Conservation (phyloP, 108 stramenopile genomes). For the Skeletonema tropicum region DNA sequence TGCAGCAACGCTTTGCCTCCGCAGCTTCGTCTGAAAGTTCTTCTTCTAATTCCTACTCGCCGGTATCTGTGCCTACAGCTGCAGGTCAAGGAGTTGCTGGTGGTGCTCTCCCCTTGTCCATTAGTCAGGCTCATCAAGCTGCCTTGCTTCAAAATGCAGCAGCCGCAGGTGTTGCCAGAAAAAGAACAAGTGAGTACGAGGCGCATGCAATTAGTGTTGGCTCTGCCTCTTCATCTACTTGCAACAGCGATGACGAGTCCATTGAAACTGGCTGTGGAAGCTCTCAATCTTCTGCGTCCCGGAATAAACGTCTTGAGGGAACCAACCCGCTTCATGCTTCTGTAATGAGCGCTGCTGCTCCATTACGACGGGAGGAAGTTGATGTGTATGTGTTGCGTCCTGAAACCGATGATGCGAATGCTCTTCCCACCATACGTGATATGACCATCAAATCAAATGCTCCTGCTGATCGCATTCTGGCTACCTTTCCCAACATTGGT, state of each 20-base stretch:
- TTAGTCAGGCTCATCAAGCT: neutral
- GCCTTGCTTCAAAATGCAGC: neutral
- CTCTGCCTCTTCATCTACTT: constrained; percentile 30
- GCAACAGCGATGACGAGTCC: constrained; percentile 28
- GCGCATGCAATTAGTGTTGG: constrained; percentile 41
- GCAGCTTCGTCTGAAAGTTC: constrained; percentile 5
- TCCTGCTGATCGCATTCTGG: constrained; percentile 39
- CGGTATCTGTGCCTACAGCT: neutral
- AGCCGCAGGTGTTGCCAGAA: constrained; percentile 1
- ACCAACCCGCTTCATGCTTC: neutral
- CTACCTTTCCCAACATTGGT: constrained; percentile 38
- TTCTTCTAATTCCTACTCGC: neutral
- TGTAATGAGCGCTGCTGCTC: neutral
- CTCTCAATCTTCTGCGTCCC: neutral
- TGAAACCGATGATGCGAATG: constrained; percentile 9
- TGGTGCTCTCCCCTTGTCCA: neutral
- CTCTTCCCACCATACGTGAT: constrained; percentile 52
- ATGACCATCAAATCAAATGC: constrained; percentile 51
- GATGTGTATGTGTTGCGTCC: constrained; percentile 53
- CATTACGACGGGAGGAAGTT: constrained; percentile 44
- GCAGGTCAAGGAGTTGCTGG: neutral
- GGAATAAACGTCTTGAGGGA: neutral
- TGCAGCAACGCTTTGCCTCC: constrained; percentile 49
- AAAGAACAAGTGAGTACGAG: neutral
- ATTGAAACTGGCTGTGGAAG: constrained; percentile 2